Conservation (phyloP, 2,329 filamentous ascomycete genomes). For the Cercospora citrullina region DNA sequence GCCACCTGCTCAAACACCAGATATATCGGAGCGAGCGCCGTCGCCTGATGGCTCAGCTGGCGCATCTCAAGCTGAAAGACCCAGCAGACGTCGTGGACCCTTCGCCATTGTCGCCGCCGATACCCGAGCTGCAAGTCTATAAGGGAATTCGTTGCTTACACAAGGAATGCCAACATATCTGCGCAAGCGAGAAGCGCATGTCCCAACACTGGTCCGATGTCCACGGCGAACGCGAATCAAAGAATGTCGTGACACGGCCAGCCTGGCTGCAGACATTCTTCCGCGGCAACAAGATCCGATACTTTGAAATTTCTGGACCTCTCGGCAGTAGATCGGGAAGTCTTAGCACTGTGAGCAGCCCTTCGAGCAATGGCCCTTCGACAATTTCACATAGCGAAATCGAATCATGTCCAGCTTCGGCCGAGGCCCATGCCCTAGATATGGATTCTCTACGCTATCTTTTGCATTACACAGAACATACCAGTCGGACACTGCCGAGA, state of each 20-base stretch:
- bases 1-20: slow-evolving; percentile 23
- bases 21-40: slow-evolving; percentile 25
- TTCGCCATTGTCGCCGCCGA: slow-evolving; percentile 9
- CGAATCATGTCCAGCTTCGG: neutral
- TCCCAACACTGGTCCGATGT: slow-evolving; percentile 22
- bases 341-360: slow-evolving; percentile 9
- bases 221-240: slow-evolving; percentile 25
- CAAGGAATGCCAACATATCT: slow-evolving; percentile 20
- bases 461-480: slow-evolving; percentile 13
- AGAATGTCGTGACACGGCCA: slow-evolving; percentile 19
- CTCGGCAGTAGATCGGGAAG: neutral
- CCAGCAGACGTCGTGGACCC: slow-evolving; percentile 16
- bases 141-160: slow-evolving; percentile 17
- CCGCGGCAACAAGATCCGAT: slow-evolving; percentile 26
- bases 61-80: slow-evolving; percentile 20
- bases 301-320: slow-evolving; percentile 24
- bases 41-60: slow-evolving; percentile 17
- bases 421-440: slow-evolving; percentile 3
- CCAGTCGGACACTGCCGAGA: slow-evolving; percentile 7
- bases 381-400: neutral
- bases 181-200: slow-evolving; percentile 27
- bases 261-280: slow-evolving; percentile 28
- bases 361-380: neutral
- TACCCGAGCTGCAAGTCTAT: slow-evolving; percentile 20
- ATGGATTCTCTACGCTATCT: slow-evolving; percentile 20